phyloP scores from a whole-genome alignment of 2,329 filamentous ascomycete species.

The Coniosporium tulheliwenetii region DNA sequence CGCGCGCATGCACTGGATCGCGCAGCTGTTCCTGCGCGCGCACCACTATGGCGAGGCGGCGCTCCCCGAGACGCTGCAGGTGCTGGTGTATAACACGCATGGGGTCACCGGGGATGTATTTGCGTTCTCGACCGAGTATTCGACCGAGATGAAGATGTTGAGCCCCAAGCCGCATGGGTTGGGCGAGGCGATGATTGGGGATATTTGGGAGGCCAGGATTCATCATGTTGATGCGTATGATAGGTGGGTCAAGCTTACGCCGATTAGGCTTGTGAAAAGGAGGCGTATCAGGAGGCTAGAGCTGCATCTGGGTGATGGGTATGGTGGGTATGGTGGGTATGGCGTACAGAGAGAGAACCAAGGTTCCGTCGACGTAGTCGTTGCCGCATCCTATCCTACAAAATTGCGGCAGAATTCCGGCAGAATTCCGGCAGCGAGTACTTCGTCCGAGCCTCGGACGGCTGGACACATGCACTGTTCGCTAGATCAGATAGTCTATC shows the following conservation, averaged over 20 bases:
- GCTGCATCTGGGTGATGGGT: no score
- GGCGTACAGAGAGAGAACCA: no score
- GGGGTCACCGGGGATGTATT: neutral
- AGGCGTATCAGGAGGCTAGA: neutral
- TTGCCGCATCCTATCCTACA: no score
- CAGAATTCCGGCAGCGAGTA: no score
- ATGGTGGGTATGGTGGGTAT: no score
- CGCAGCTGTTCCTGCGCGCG: constrained; percentile 40
- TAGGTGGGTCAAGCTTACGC: constrained; percentile 14
- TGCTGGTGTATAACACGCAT: constrained; percentile 10
- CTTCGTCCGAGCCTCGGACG: no score
- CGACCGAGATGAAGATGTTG: constrained; percentile 6
- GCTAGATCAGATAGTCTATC: no score
- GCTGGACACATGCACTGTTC: no score
- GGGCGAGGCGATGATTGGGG: constrained; percentile 17
- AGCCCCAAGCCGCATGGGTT: constrained; percentile 4
- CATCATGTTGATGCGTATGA: constrained; percentile 18
- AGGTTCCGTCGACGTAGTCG: no score
- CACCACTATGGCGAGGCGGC: constrained; percentile 37
- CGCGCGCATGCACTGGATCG: constrained; percentile 31
- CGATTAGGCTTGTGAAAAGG: constrained; percentile 20
- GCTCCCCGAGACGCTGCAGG: constrained; percentile 31
- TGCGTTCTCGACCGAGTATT: constrained; percentile 7
- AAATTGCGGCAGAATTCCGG: no score
- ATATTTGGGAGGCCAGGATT: constrained; percentile 30